Base-by-base conservation (phyloP, 257 asterid genomes). In the Handroanthus guayacan region DNA sequence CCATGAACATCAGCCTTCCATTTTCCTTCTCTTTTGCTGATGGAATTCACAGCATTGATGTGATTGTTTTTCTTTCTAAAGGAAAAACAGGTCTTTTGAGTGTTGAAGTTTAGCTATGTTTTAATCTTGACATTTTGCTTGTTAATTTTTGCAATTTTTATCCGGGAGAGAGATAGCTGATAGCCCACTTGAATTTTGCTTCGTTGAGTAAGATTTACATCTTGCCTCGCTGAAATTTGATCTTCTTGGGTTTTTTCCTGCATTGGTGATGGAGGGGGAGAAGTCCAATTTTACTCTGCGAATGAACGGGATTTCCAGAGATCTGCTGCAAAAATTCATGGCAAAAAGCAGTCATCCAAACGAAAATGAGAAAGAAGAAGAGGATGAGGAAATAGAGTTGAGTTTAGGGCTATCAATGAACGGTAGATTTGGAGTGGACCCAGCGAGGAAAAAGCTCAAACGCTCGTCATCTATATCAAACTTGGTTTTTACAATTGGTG, bases 361-460 rank as follows among this genome's bases (percentile, higher is more conserved):
- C 0, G 79, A 10, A 12, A 31, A 44, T 0, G 80, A 47, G 3
- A 41, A n/a, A 1, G 86, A 69, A 2, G 84, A 48, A 1, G 81
- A 18, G 0, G 88, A 75, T 0, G 95, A 62, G 5, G 94, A 76
- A 6, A 44, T 94, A 36, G 95, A 94, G 85, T 61, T 94, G 69
- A 86, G 90, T 74, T 79, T 94, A 71, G 97, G 96, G 47, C 96
- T 92, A 5, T 92, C 99, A 0, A 67, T 80, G 84, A 94, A 92
- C 77, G 98, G 98, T 0, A 76, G 87, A 74, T 94, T 89, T 67
- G 98, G 97, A 2, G 89, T 92, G 72, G 98, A 94, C 88, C 96
- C 96, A 4, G 18, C 75, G 45, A 80, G 81, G 74, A 78, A 83
- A 16, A 80, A 68, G 79, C 84, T 92, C 0, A 70, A 69, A 9